A percentile compares a stretch with the other conserved stretches of the same genome.
Conservation (phyloP, 345 rosid genomes). For the Eucalyptus camaldulensis region DNA sequence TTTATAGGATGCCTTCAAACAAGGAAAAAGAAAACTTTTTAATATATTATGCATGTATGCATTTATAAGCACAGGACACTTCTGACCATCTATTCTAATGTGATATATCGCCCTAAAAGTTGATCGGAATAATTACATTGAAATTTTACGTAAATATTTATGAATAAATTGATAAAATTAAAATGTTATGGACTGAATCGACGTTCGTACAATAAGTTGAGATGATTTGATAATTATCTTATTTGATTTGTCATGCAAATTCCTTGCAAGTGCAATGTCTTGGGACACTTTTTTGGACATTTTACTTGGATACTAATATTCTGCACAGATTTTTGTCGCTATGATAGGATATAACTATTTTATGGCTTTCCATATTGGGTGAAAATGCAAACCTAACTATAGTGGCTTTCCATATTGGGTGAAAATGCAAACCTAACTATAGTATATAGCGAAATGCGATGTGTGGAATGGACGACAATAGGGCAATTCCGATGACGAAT, state of each 20-base stretch:
- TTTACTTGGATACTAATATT: neutral
- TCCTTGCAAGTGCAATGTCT: neutral
- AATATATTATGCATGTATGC: neutral
- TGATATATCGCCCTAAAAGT: rapidly evolving
- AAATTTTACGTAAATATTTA: neutral
- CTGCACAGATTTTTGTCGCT: neutral
- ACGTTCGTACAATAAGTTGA: rapidly evolving
- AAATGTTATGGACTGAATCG: rapidly evolving
- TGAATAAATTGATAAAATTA: neutral
- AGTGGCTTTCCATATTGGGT: neutral
- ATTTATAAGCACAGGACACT: neutral
- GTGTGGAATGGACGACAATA: neutral
- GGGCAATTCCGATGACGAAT: neutral
- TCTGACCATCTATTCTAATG: too few relatives aligned
- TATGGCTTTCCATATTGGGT: neutral
- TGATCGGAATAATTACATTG: rapidly evolving
- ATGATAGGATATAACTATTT: neutral
- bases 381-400: neutral
- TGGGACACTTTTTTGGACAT: neutral
- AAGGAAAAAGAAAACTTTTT: neutral
- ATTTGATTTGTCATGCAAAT: neutral
- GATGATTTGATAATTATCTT: neutral
- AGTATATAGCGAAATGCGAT: neutral
- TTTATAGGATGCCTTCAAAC: neutral
- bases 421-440: neutral